Evolutionary conservation across 257 asterid species (phyloP), one percentile per base, ranked within the genome.

Genomic region (Osmanthus fragrans): DNA sequence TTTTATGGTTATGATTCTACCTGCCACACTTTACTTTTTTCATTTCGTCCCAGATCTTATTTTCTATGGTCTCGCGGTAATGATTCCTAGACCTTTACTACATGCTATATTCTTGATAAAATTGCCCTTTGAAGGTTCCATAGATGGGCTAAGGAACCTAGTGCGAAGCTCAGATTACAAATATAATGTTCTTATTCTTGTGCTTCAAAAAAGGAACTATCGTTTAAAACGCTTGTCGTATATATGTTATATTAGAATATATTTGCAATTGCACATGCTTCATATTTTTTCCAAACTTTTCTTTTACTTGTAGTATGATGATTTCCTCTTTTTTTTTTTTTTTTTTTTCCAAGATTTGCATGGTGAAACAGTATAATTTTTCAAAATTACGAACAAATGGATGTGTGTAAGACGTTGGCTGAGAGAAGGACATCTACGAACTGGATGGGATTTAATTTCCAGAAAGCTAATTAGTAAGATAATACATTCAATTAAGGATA

Each of bases 151-250:
- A 70, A 70, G 69, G 88, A 86, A 85, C 85, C 89, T 54, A 76
- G 82, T 86, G 84, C 85, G 49, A 47, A 73, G 76, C 69, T 70
- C 80, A 82, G 81, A 47, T 82, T 83, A 73, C 83, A 70, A 79
- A 89, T 84, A 87, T 89, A 74, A 75, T 89, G 86, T 86, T 85
- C 88, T 78, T 72, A 84, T 84, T 84, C 87, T 73, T 58, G 72
- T 82, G 76, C 84, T 83, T 73, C 54, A 69, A 71, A 76, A 85
- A 85, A 84, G 72, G 75, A 36, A 10, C 15, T 70, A 72, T 15
- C 78, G 75, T 81, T 76, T 47, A 32, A 51, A 77, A 82, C 72
- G 78, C 18, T 77, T 16, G 69, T 68, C 2, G 0, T 82, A 49
- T 21, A 64, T 67, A 6, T 36, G 39, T 73, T 1, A 75, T 71